Evolutionary conservation across 2,329 filamentous ascomycete species (phyloP), one percentile per base, ranked within the genome.

Genomic region (Emmonsiellopsis sp.): DNA sequence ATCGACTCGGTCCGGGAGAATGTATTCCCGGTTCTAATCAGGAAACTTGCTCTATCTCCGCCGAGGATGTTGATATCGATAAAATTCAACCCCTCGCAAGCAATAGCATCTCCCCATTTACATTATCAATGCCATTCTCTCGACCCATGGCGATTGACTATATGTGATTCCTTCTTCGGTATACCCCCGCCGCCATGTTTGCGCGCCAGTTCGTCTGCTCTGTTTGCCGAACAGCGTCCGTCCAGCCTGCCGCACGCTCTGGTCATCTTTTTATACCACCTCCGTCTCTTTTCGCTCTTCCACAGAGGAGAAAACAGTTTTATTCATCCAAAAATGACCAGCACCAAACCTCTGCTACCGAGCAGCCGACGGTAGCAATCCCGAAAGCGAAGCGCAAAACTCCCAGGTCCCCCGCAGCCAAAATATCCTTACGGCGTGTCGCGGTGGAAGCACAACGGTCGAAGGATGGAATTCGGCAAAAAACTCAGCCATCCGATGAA

Each of bases 341-440:
- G 8, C 75, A 74, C 13, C 69, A 74, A 44, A 45, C 52, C 5
- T 44, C 56, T 5, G 54, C 56, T 14, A 60, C 62, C 17, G 40
- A 51, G 13, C 37, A 53, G 13, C 37, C 32, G 7, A 5, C 40
- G 4, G 31, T 53, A 13, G 62, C 66, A 39, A 49, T 56, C 3
- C 65, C 66, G 44, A 67, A 68, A 14, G 64, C 71, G 61, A 76
- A 74, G 62, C 74, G 76, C 53, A 78, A 80, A 58, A 66, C 69
- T 6, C 63, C 68, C n/a, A 70, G 79, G 56, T 72, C 73, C 27
- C 73, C 78, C 3, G 74, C 77, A 27, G 73, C 81, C 44, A 87
- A 89, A 60, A 86, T 85, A 57, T 93, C 88, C 2, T 75, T 96
- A 34, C 83, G 92, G 53, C 81, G 90, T 55, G 89, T 95, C 10